phyloP scores from a whole-genome alignment of 257 asterid species.

The Jacaranda mimosifolia region DNA sequence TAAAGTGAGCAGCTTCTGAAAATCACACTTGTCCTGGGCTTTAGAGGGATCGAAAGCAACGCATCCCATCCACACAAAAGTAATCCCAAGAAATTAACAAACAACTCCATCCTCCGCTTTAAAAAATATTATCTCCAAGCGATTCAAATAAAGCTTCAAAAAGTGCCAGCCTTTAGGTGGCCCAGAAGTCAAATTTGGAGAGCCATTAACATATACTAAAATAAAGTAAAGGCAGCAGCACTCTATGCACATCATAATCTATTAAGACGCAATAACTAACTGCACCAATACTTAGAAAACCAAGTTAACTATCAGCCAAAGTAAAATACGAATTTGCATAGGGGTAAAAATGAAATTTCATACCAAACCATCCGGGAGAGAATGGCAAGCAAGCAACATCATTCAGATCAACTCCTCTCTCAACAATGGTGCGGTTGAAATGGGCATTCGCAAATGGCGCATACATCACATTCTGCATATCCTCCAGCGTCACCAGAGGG shows the following conservation, averaged over 20 bases:
- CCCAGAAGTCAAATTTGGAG: slow-evolving; percentile 10
- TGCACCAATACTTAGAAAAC: too few species aligned
- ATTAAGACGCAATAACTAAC: not conserved
- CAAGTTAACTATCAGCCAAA: too few species aligned
- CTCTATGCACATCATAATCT: not conserved
- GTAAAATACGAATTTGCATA: too few species aligned
- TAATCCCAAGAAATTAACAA: not conserved
- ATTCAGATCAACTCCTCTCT: slow-evolving; percentile 59
- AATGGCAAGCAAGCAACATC: slow-evolving; percentile 70
- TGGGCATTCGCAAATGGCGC: slow-evolving; percentile 52
- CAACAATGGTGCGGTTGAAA: slow-evolving; percentile 63
- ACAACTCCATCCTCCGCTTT: too few species aligned
- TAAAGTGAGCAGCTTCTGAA: not conserved
- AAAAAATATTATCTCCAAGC: not conserved
- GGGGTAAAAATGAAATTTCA: not conserved
- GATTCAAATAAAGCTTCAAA: not conserved
- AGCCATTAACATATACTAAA: not conserved
- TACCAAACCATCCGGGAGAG: slow-evolving; percentile 84
- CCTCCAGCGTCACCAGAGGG: slow-evolving; percentile 61
- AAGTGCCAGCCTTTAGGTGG: not conserved
- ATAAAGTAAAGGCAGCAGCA: too few species aligned
- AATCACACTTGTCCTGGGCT: not conserved
- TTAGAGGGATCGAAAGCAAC: not conserved
- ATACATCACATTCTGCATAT: slow-evolving; percentile 48
- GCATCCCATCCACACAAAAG: not conserved